Percentiles rank a stretch among this genome's conserved stretches.
These are phyloP conservation scores for Diaporthe amygdali DNA, from an alignment of 2,329 filamentous ascomycete species.

Conservation along the genomic window DNA sequence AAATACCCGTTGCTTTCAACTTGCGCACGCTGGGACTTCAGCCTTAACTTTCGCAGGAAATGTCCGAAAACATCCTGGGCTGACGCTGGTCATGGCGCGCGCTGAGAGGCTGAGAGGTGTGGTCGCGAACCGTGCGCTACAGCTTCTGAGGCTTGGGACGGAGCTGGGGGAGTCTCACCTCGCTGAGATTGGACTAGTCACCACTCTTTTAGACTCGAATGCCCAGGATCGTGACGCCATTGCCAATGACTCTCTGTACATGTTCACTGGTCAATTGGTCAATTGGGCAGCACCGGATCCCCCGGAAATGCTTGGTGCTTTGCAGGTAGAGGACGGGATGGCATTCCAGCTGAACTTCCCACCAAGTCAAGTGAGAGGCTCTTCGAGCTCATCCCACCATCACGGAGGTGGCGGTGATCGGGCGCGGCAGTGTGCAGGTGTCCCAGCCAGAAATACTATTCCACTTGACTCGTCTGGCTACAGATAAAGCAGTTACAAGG, in stretches of 20 bases:
- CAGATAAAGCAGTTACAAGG: neutral
- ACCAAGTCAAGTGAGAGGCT: neutral
- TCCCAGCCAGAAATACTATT: neutral
- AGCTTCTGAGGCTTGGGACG: constrained; percentile 9
- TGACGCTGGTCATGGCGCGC: neutral
- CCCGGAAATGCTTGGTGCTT: neutral
- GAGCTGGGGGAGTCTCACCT: neutral
- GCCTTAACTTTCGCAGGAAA: neutral
- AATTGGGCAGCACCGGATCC: neutral
- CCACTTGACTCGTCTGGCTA: neutral
- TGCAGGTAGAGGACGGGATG: neutral
- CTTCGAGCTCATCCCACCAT: neutral
- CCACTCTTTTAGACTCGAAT: neutral
- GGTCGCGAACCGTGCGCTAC: neutral
- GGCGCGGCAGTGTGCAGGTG: neutral
- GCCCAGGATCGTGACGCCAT: constrained; percentile 10
- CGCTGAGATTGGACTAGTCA: constrained; percentile 10
- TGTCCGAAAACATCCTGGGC: constrained; percentile 4
- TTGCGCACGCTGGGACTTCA: neutral
- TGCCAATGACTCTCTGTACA: neutral
- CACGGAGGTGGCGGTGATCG: constrained; percentile 7
- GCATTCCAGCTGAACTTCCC: neutral
- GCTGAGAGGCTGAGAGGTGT: neutral
- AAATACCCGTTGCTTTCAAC: neutral
- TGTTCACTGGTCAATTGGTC: neutral